These are phyloP conservation scores for Sugiyamaella pinicola DNA, from an alignment of 1,139 yeast genomes.

Conservation along the genomic window DNA sequence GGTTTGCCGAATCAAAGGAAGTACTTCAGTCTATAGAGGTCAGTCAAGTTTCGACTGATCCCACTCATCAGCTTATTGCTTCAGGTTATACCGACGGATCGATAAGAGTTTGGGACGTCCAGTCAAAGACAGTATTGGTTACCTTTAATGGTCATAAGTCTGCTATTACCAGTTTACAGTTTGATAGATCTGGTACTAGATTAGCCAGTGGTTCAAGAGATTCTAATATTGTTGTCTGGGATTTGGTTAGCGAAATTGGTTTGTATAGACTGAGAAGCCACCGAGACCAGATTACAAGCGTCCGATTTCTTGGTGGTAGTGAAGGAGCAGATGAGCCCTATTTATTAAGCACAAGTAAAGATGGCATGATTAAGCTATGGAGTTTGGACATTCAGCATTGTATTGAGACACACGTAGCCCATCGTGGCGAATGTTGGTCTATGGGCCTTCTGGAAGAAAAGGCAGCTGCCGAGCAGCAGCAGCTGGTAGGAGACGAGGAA, in stretches of 20 bases:
- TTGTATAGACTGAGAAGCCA: slow-evolving; percentile 85
- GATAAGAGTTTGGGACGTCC: slow-evolving; percentile 88
- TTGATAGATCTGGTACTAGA: slow-evolving; percentile 82
- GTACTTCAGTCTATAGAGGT: slow-evolving; percentile 66
- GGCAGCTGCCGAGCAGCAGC: slow-evolving; percentile 26
- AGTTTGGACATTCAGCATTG: slow-evolving; percentile 87
- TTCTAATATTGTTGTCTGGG: slow-evolving; percentile 87
- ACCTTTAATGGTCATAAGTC: slow-evolving; percentile 87
- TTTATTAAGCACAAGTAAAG: slow-evolving; percentile 77
- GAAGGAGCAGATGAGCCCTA: slow-evolving; percentile 49
- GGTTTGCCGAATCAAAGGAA: slow-evolving; percentile 61
- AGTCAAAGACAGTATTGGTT: slow-evolving; percentile 74
- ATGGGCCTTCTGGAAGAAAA: slow-evolving; percentile 50
- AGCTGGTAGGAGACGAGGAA: slow-evolving; percentile 20
- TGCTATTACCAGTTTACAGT: slow-evolving; percentile 64
- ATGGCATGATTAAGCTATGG: slow-evolving; percentile 91
- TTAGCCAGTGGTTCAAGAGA: slow-evolving; percentile 86
- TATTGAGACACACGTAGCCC: slow-evolving; percentile 92
- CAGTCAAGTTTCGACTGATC: slow-evolving; percentile 60
- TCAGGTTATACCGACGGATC: slow-evolving; percentile 90
- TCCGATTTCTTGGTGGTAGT: slow-evolving; percentile 46
- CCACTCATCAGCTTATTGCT: slow-evolving; percentile 61
- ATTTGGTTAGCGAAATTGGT: slow-evolving; percentile 89
- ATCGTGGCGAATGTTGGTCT: slow-evolving; percentile 91
- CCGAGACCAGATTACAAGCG: slow-evolving; percentile 82